Conservation (phyloP, 306 rosid genomes). For the Citrullus mucosospermus region DNA sequence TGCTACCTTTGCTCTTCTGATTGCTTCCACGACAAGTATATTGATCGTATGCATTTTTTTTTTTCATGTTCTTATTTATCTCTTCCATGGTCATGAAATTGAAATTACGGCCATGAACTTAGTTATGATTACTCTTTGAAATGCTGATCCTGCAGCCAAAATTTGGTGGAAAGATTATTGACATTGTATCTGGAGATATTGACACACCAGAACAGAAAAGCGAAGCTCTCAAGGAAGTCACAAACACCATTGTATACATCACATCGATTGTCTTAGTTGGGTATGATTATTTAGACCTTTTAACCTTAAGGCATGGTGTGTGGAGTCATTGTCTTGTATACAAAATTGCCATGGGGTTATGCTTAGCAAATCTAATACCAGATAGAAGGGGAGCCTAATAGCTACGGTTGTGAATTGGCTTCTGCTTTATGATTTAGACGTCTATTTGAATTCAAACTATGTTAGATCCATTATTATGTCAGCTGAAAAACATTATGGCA, state of each 20-base stretch:
- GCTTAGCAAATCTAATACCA: neutral
- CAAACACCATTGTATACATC: slow-evolving; percentile 46
- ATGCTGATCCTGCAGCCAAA: slow-evolving; percentile 39
- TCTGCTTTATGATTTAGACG: neutral
- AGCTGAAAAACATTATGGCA: neutral
- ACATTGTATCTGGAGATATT: slow-evolving; percentile 53
- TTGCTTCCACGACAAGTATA: slow-evolving; percentile 58
- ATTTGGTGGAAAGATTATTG: slow-evolving; percentile 65
- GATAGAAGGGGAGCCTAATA: neutral
- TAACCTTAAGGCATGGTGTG: neutral
- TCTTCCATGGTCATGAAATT: neutral
- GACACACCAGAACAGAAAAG: slow-evolving; percentile 38
- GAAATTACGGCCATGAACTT: neutral
- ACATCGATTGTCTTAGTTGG: slow-evolving; percentile 42
- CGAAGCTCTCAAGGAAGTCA: slow-evolving; percentile 46
- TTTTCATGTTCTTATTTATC: neutral
- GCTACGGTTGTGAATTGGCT: neutral
- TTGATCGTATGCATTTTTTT: slow-evolving; percentile 37
- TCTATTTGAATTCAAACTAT: neutral
- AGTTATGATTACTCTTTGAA: neutral
- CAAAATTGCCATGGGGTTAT: neutral
- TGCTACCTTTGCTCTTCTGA: slow-evolving; percentile 49
- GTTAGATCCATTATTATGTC: neutral
- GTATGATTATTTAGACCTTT: slow-evolving; percentile 19
- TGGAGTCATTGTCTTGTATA: neutral